phyloP scores from a whole-genome alignment of 2,329 filamentous ascomycete species.

The Verticillium tricorpus region DNA sequence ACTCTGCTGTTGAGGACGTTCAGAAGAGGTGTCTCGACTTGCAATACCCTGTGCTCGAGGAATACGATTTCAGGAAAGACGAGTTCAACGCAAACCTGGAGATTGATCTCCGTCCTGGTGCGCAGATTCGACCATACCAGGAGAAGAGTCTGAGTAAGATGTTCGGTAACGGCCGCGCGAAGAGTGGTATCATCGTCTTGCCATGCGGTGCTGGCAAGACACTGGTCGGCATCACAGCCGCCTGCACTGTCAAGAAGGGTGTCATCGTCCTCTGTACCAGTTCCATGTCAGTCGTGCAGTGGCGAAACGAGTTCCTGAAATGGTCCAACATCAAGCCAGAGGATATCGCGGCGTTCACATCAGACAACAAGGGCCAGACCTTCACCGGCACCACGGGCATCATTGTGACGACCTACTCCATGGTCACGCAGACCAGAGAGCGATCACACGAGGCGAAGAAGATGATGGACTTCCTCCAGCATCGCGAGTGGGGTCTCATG shows the following conservation, averaged over 20 bases:
- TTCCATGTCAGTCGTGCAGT: conserved; percentile 96
- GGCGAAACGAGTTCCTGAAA: conserved; percentile 93
- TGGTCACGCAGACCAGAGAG: conserved; percentile 90
- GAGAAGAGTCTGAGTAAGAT: conserved; percentile 98
- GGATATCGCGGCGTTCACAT: conserved; percentile 92
- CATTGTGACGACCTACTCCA: conserved; percentile 96
- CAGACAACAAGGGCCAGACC: conserved; percentile 76
- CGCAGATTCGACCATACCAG: conserved; percentile 90
- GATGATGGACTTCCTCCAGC: conserved; percentile 92
- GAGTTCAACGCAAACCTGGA: conserved; percentile 84
- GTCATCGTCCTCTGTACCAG: conserved; percentile 94
- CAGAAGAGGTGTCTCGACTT: conserved; percentile 87
- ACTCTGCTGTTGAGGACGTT: conserved; percentile 77
- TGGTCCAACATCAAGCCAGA: conserved; percentile 95
- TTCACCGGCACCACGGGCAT: conserved; percentile 91
- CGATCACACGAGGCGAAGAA: conserved; percentile 90
- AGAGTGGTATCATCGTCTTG: conserved; percentile 94
- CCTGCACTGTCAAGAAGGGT: conserved; percentile 96
- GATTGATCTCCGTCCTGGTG: conserved; percentile 85
- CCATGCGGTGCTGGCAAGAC: conserved; percentile 97
- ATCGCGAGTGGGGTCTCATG: conserved; percentile 94
- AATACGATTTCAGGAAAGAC: conserved; percentile 96
- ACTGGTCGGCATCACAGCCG: conserved; percentile 94
- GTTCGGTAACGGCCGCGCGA: conserved; percentile 97
- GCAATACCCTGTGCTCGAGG: conserved; percentile 83